phyloP scores from a whole-genome alignment of 225 moss, liverwort and hornwort genomes.

The Asterella californica region DNA sequence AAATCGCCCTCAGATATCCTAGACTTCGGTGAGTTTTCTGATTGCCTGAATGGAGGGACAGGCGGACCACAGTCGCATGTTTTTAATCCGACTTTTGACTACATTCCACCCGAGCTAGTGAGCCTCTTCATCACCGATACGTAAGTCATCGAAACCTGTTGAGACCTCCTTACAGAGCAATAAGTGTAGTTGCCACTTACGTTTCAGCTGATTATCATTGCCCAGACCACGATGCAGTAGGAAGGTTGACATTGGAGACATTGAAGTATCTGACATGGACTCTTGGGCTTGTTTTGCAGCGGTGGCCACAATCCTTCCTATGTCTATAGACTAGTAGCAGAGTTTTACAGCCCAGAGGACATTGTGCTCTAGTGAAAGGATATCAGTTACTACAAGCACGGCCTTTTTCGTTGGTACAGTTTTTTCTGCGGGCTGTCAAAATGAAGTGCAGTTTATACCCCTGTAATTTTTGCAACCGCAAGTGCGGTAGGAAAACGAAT shows the following conservation, averaged over 20 bases:
- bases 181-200: neutral
- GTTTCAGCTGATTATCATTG: neutral
- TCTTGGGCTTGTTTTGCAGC: constrained; percentile 47
- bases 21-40: constrained; percentile 86
- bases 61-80: constrained; percentile 63
- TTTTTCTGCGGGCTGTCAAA: neutral
- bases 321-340: constrained; percentile 91
- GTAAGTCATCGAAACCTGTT: constrained; percentile 42
- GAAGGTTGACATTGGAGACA: neutral
- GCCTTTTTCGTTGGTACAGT: neutral
- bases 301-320: constrained; percentile 97
- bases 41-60: constrained; percentile 70
- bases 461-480: neutral
- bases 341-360: constrained; percentile 98
- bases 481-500: neutral
- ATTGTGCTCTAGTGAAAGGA: constrained; percentile 68
- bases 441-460: neutral
- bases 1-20: constrained; percentile 88
- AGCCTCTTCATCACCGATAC: constrained; percentile 98
- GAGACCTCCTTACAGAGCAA: neutral
- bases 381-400: too few species aligned
- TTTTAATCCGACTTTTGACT: constrained; percentile 89
- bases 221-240: neutral
- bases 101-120: constrained; percentile 95
- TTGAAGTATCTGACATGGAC: too few species aligned